Conservation (phyloP, 106 monocot species). For the Allium fistulosum region DNA sequence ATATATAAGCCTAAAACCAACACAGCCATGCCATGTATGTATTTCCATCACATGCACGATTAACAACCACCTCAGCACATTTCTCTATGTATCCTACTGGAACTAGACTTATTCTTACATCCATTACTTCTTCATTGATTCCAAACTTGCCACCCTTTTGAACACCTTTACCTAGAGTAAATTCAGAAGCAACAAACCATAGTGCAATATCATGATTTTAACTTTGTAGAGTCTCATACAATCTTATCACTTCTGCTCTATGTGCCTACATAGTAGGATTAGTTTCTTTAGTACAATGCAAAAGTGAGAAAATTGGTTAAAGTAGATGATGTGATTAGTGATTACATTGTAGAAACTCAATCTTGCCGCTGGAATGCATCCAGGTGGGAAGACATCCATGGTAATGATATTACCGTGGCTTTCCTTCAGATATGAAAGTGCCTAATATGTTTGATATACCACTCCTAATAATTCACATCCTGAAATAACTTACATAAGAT, state of each 20-base stretch:
- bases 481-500: background rate
- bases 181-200: constrained; percentile 55
- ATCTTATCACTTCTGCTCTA: constrained; percentile 61
- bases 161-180: constrained; percentile 53
- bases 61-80: constrained; percentile 34
- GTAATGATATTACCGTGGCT: constrained; percentile 46
- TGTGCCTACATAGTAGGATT: constrained; percentile 18
- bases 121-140: constrained; percentile 35
- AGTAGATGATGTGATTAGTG: background rate
- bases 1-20: constrained; percentile 39
- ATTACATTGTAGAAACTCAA: constrained; percentile 70
- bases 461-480: constrained; percentile 82
- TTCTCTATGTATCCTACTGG: constrained; percentile 31
- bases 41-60: constrained; percentile 42
- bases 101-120: constrained; percentile 44
- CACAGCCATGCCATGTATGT: constrained; percentile 55
- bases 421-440: constrained; percentile 56
- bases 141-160: constrained; percentile 35
- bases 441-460: constrained; percentile 63
- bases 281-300: background rate
- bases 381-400: constrained; percentile 30
- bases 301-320: background rate
- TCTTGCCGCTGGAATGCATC: constrained; percentile 42
- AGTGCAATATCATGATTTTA: constrained; percentile 45
- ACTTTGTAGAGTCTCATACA: constrained; percentile 71